phyloP scores from a whole-genome alignment of 306 rosid species.

The Prunus persica region Prunus_persica_NCBIv2 NC_034011.1:4893501-4894000 shows the following conservation, averaged over 20 bases:
- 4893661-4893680: background rate
- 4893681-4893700: background rate
- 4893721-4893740: background rate
- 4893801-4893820: background rate
- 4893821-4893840: background rate
- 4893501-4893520: background rate
- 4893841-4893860: background rate
- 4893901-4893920: slow-evolving; percentile 84
- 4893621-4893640: background rate
- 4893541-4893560: background rate
- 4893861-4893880: background rate
- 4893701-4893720: background rate
- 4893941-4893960: slow-evolving; percentile 56
- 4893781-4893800: background rate
- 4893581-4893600: background rate
- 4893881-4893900: slow-evolving; percentile 51
- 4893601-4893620: background rate
- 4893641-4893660: background rate
- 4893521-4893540: background rate
- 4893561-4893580: background rate
- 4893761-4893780: background rate
- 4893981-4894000: slow-evolving; percentile 70
- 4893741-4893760: background rate
- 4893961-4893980: slow-evolving; percentile 91
- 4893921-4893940: slow-evolving; percentile 73